Conservation (phyloP, 2,329 filamentous ascomycete genomes). For the Sphaerulina musiva region DNA sequence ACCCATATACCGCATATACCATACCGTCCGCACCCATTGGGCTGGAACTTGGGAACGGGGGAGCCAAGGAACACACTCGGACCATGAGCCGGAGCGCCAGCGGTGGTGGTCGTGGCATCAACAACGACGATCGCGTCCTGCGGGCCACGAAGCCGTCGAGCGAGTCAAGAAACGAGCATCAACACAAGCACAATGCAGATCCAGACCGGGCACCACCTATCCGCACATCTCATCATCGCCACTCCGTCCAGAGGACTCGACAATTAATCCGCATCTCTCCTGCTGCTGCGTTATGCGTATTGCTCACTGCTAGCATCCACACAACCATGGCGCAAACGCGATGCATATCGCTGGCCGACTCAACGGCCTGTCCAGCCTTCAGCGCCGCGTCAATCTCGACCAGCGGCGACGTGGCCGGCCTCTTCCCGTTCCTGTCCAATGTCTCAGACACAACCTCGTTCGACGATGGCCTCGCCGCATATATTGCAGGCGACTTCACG, state of each 20-base stretch:
- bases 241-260: slow-evolving; percentile 2
- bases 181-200: slow-evolving; percentile 17
- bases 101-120: slow-evolving; percentile 1
- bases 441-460: slow-evolving; percentile 73
- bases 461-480: slow-evolving; percentile 65
- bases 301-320: slow-evolving; percentile 25
- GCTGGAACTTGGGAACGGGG: neutral
- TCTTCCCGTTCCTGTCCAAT: slow-evolving; percentile 74
- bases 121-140: slow-evolving; percentile 2
- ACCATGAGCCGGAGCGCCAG: slow-evolving; percentile 10
- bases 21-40: neutral
- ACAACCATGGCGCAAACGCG: slow-evolving; percentile 37
- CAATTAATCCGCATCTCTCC: slow-evolving; percentile 14
- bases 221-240: slow-evolving; percentile 10
- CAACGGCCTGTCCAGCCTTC: slow-evolving; percentile 66
- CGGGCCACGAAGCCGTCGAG: neutral
- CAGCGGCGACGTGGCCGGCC: slow-evolving; percentile 49
- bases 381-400: slow-evolving; percentile 65
- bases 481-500: slow-evolving; percentile 69
- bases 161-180: slow-evolving; percentile 16
- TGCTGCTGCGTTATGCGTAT: slow-evolving; percentile 17
- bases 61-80: neutral
- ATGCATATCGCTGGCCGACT: slow-evolving; percentile 65
- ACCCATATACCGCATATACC: neutral
- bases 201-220: slow-evolving; percentile 6